A percentile compares a stretch with the other conserved stretches of the same genome.
Evolutionary conservation across 179 eudicot genomes (phyloP).

Genomic region (Heliamphora pulchella): DNA sequence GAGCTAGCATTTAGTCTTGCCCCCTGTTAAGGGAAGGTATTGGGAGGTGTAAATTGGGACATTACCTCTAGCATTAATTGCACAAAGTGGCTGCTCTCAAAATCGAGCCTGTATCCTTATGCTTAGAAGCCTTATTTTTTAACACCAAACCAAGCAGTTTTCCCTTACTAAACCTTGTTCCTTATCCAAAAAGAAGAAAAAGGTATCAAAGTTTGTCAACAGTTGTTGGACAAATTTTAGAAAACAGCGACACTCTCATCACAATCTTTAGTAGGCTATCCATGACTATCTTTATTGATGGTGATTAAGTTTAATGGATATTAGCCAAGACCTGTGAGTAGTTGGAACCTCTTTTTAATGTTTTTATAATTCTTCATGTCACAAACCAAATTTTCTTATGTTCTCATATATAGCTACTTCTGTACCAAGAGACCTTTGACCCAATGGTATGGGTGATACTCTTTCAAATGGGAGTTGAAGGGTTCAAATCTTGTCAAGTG

Average conservation of each 20-base stretch:
- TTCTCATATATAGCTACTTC: no score
- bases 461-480: no score
- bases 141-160: not conserved
- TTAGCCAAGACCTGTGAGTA: not conserved
- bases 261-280: not conserved
- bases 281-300: not conserved
- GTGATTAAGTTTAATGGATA: not conserved
- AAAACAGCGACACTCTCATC: not conserved
- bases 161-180: not conserved
- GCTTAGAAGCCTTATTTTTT: no score
- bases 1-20: not conserved
- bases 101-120: no score
- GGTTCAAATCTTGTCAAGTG: no score
- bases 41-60: not conserved
- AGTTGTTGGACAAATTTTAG: not conserved
- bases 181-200: conserved; percentile 5
- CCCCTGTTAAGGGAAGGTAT: not conserved
- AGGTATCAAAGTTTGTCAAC: not conserved
- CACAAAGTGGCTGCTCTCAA: not conserved
- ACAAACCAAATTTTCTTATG: not conserved
- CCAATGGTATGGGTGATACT: no score
- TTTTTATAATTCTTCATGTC: not conserved
- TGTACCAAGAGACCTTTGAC: no score
- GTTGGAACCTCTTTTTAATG: not conserved
- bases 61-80: not conserved